A percentile compares a stretch with the other conserved stretches of the same genome.
phyloP scores from a whole-genome alignment of 2,329 filamentous ascomycete species.

The Arachnomyces sp. region DNA sequence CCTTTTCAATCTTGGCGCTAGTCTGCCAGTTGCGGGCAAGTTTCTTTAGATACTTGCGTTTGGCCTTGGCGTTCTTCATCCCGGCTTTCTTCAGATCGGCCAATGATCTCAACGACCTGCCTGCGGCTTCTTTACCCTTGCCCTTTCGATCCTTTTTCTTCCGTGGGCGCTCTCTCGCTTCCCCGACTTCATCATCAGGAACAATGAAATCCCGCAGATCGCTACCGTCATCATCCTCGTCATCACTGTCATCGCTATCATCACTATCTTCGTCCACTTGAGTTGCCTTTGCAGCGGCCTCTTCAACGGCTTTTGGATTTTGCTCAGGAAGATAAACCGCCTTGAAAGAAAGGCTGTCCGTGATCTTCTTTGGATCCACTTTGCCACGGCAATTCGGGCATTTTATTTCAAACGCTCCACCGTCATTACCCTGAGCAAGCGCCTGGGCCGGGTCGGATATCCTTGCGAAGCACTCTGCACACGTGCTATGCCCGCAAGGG shows the following conservation, averaged over 20 bases:
- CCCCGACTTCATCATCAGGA: conserved; percentile 15
- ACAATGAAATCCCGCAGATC: conserved; percentile 51
- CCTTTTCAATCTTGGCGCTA: conserved; percentile 67
- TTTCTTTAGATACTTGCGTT: conserved; percentile 61
- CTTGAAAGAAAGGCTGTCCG: conserved; percentile 67
- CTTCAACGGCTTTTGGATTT: conserved; percentile 32
- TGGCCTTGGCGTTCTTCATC: conserved; percentile 55
- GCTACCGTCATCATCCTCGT: conserved; percentile 22
- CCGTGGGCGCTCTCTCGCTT: conserved; percentile 8
- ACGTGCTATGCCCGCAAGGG: conserved; percentile 76
- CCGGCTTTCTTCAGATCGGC: conserved; percentile 62
- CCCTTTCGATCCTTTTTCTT: conserved; percentile 25
- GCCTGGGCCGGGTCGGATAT: conserved; percentile 56
- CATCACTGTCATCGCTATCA: conserved; percentile 30
- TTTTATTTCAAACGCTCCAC: conserved; percentile 40
- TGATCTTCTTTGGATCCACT: conserved; percentile 61
- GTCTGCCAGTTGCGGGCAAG: conserved; percentile 62
- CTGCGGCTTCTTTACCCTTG: conserved; percentile 40
- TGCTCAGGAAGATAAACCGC: conserved; percentile 59
- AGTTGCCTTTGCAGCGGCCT: conserved; percentile 16
- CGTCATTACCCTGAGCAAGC: conserved; percentile 55
- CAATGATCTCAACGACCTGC: conserved; percentile 46
- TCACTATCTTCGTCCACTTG: conserved; percentile 20
- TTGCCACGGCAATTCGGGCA: conserved; percentile 70
- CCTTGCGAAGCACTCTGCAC: conserved; percentile 65